These are phyloP conservation scores for Torulaspora globosa DNA, from an alignment of 1,139 yeast genomes.

Conservation along the genomic window DNA sequence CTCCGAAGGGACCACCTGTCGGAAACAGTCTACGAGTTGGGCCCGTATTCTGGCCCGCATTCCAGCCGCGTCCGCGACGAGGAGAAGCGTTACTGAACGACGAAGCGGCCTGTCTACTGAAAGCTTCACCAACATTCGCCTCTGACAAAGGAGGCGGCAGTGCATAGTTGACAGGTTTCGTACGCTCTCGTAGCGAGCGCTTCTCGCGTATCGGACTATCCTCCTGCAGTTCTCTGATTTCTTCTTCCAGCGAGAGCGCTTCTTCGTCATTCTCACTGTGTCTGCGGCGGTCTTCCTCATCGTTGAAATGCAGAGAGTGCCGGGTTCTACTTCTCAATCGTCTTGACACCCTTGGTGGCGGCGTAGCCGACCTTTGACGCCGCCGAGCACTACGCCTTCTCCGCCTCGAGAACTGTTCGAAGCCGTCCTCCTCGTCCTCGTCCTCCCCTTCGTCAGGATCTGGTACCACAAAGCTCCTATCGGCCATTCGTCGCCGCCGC, in stretches of 20 bases:
- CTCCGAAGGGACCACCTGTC: conserved; percentile 98
- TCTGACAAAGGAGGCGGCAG: conserved; percentile 76
- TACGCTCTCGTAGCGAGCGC: conserved; percentile 72
- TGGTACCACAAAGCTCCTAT: conserved; percentile 26
- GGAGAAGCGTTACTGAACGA: conserved; percentile 33
- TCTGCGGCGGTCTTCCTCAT: conserved; percentile 10
- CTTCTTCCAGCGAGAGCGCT: conserved; percentile 36
- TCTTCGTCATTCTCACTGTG: conserved; percentile 13
- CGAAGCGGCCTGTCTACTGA: conserved; percentile 12
- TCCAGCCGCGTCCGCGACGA: conserved; percentile 36
- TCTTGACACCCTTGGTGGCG: conserved; percentile 11
- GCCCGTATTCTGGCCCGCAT: conserved; percentile 29
- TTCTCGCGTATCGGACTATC: conserved; percentile 41
- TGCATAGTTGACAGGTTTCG: conserved; percentile 69
- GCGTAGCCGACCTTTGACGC: conserved; percentile 11
- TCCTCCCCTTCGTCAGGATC: conserved; percentile 27
- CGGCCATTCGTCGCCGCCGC: conserved; percentile 17
- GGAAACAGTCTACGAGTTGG: conserved; percentile 69
- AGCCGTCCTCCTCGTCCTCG: conserved; percentile 13
- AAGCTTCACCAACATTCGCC: conserved; percentile 21
- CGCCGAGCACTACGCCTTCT: conserved; percentile 11
- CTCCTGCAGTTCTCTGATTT: conserved; percentile 43
- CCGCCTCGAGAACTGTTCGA: conserved; percentile 31
- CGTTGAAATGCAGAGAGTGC: conserved; percentile 12
- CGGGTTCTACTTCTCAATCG: conserved; percentile 18